Percentiles rank a stretch among this genome's conserved stretches.
Conservation (phyloP, 495 filamentous ascomycete genomes). For the Podospora pseudopauciseta region DNA sequence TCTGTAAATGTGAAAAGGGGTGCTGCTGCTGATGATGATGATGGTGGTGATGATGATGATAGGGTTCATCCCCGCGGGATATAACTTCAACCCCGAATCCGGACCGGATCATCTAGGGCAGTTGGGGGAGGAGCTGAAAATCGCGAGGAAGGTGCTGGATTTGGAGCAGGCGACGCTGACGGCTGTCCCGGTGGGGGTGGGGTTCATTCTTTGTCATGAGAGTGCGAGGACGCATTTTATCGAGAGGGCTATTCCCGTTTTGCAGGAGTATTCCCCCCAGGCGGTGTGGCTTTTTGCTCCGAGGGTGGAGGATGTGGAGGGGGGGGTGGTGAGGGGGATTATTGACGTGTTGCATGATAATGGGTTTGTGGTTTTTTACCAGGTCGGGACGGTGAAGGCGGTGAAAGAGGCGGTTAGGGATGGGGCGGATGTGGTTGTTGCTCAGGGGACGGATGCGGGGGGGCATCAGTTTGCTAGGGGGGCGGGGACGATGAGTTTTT, state of each 20-base stretch:
- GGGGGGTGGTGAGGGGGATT: not conserved
- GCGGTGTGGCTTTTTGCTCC: constrained; percentile 78
- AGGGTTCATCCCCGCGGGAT: constrained; percentile 42
- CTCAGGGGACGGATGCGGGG: constrained; percentile 72
- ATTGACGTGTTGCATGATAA: constrained; percentile 17
- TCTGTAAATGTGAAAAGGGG: no score
- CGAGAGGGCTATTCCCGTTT: constrained; percentile 34
- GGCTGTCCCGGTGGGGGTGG: constrained; percentile 38
- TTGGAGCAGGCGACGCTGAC: constrained; percentile 23
- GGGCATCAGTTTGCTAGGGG: constrained; percentile 64
- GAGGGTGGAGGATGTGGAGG: constrained; percentile 37
- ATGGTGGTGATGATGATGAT: not conserved
- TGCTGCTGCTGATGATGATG: not conserved
- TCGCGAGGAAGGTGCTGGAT: constrained; percentile 28
- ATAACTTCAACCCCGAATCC: constrained; percentile 28
- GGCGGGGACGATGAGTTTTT: constrained; percentile 51
- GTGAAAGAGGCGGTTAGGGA: constrained; percentile 43
- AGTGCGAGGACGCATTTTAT: constrained; percentile 28
- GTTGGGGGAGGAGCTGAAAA: constrained; percentile 36
- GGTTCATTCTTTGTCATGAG: constrained; percentile 34
- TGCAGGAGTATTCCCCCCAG: constrained; percentile 51
- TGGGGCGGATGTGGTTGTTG: constrained; percentile 62
- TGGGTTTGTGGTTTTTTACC: constrained; percentile 47
- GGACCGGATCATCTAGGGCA: not conserved
- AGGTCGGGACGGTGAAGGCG: constrained; percentile 60